Percentiles rank a stretch among this genome's conserved stretches.
phyloP scores from a whole-genome alignment of 257 asterid genomes.

The Rubia yunnanensis region DNA sequence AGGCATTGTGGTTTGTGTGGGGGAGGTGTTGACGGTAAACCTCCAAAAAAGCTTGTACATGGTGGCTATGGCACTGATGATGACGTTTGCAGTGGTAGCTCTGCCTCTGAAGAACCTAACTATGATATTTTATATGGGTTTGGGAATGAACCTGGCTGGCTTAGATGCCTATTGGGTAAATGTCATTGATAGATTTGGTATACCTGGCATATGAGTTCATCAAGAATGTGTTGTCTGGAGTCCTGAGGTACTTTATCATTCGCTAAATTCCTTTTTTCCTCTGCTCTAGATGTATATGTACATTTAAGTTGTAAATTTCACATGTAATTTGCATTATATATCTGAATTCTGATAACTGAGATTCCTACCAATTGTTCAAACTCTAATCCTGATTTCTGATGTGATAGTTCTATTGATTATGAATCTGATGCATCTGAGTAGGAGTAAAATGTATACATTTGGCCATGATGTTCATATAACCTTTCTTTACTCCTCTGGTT shows the following conservation, averaged over 20 bases:
- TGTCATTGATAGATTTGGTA: conserved; percentile 84
- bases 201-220: conserved; percentile 98
- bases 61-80: conserved; percentile 75
- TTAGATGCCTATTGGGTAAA: conserved; percentile 98
- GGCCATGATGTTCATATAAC: too few species aligned
- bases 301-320: not conserved
- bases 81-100: conserved; percentile 75
- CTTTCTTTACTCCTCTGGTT: not conserved
- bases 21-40: conserved; percentile 86
- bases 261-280: not conserved
- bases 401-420: not conserved
- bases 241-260: conserved; percentile 69
- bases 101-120: conserved; percentile 80
- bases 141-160: conserved; percentile 94
- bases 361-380: not conserved
- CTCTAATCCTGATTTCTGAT: not conserved
- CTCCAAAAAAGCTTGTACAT: conserved; percentile 58
- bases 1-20: conserved; percentile 95
- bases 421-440: not conserved
- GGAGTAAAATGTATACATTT: not conserved
- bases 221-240: conserved; percentile 99
- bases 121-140: conserved; percentile 94
- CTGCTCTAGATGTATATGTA: not conserved
- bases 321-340: not conserved
- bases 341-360: not conserved